Evolutionary conservation across 2,329 filamentous ascomycete genomes (phyloP).

Genomic region (Pyrenophora seminiperda): DNA sequence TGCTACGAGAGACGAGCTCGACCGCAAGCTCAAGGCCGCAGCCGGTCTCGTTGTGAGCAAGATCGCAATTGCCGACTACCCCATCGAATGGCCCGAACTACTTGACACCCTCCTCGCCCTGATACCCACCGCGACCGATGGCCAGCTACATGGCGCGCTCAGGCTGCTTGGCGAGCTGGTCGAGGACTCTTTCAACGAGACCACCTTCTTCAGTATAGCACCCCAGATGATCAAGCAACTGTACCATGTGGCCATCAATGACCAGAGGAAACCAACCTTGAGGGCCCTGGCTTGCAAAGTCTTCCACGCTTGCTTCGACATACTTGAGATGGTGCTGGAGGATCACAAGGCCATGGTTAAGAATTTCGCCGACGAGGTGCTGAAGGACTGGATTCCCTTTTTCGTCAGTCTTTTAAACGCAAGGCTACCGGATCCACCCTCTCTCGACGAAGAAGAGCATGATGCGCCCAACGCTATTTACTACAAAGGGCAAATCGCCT

Average conservation of each 20-base stretch:
- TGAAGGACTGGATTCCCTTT: slow-evolving; percentile 86
- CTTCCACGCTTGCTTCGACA: slow-evolving; percentile 90
- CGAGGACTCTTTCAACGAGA: slow-evolving; percentile 90
- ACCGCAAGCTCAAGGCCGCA: slow-evolving; percentile 86
- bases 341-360: slow-evolving; percentile 87
- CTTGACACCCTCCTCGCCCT: slow-evolving; percentile 79
- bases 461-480: slow-evolving; percentile 62
- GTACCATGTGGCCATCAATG: slow-evolving; percentile 79
- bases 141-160: slow-evolving; percentile 85
- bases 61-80: slow-evolving; percentile 91
- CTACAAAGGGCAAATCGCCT: slow-evolving; percentile 80
- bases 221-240: slow-evolving; percentile 82
- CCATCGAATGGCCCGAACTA: slow-evolving; percentile 90
- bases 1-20: slow-evolving; percentile 71
- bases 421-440: slow-evolving; percentile 66
- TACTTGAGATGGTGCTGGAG: slow-evolving; percentile 95
- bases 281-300: slow-evolving; percentile 87
- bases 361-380: slow-evolving; percentile 83
- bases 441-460: slow-evolving; percentile 62
- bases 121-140: slow-evolving; percentile 75
- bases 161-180: slow-evolving; percentile 88
- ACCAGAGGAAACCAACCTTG: slow-evolving; percentile 73
- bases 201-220: slow-evolving; percentile 91
- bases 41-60: slow-evolving; percentile 91
- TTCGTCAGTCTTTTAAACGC: slow-evolving; percentile 80